Evolutionary conservation across 2,329 filamentous ascomycete species (phyloP), one percentile per base, ranked within the genome.

Genomic region (Arthroderma sp.): DNA sequence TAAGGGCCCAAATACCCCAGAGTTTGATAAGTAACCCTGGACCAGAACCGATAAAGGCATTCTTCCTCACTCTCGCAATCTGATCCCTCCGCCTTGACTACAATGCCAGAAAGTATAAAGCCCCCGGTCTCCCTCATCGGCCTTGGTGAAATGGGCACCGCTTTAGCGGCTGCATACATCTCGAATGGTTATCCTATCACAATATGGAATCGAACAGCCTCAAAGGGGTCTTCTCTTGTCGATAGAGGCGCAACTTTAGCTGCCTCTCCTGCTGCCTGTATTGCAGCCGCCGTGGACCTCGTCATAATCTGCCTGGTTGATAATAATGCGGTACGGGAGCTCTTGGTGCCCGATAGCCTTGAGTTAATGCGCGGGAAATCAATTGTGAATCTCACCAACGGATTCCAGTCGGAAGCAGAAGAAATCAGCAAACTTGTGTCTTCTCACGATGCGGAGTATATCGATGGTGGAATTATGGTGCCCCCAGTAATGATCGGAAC

Each of bases 261-360:
- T 28, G 27, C n/a, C 22, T 7, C 44, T 9, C 6, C 30, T n/a
- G 15, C 42, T 22, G 22, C n/a, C 6, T 28, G 31, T 33, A 29
- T 40, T 7, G 31, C 29, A 36, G 15, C 15, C 15, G 36, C 40
- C 28, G 29, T 29, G 28, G 10, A 43, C 8, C 10, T 47, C 4
- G 28, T 43, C 29, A 47, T 47, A n/a, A 36, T 42, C 39, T 46
- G 44, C 15, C 38, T 42, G 22, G 8, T 42, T 6, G 34, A 47
- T 30, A 43, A 38, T n/a, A 42, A 32, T 10, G 33, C 36, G 11
- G 45, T 43, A 5, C 9, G 28, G 4, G 29, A 43, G 10, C 34
- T 28, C n/a, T 34, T 31, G 29, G 29, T 38, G 10, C 37, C 41
- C n/a, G 8, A 43, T 29, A 30, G 5, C 5, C 29, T 32, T 27